These are phyloP conservation scores for Talaromyces marneffei DNA, from an alignment of 2,329 filamentous ascomycete species.

Conservation along the genomic window DNA sequence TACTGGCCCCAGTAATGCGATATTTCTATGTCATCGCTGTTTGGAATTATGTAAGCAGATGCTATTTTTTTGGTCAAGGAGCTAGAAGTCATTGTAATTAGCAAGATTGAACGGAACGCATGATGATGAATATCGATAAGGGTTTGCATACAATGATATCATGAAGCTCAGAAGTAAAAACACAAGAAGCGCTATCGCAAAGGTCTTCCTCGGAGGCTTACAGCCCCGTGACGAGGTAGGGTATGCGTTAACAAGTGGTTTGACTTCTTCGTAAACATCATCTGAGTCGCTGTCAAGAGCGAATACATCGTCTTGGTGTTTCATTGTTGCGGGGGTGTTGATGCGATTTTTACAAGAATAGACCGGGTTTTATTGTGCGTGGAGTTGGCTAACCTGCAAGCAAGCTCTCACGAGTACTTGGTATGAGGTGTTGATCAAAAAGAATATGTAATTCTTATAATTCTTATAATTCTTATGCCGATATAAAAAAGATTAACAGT, in stretches of 20 bases:
- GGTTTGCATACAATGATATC: background rate
- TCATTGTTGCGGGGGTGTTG: background rate
- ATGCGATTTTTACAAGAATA: background rate
- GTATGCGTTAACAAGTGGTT: background rate
- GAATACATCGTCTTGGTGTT: background rate
- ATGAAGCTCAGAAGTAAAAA: background rate
- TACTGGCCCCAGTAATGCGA: conserved; percentile 80
- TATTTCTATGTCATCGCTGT: conserved; percentile 38
- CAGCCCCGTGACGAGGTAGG: background rate
- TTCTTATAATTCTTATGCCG: too few species aligned
- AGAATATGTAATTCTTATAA: background rate
- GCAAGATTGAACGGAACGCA: background rate
- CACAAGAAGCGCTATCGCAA: background rate
- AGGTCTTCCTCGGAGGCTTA: background rate
- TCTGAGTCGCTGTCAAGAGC: background rate
- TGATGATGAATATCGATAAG: too few species aligned
- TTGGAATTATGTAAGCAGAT: background rate
- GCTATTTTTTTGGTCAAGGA: background rate
- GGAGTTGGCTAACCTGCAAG: background rate
- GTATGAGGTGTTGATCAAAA: background rate
- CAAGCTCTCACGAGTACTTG: background rate
- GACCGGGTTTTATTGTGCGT: background rate
- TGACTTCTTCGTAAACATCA: background rate
- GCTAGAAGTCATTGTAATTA: background rate
- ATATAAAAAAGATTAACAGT: background rate